Evolutionary conservation across 768 basidiomycete species (phyloP).

Genomic region (Inosperma sp.): DNA sequence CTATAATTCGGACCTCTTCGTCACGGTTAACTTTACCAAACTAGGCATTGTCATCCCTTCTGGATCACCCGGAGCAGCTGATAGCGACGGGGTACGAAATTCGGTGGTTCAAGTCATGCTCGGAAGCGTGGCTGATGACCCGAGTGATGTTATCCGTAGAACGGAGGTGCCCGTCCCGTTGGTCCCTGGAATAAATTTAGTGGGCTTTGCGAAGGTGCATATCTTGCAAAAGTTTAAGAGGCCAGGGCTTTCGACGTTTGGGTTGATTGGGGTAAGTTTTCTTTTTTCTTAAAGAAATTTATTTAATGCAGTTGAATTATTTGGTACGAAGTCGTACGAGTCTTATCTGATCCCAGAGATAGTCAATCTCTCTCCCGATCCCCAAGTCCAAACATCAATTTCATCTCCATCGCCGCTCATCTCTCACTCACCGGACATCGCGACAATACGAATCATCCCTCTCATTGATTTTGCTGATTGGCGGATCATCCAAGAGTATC

Average conservation of each 20-base stretch:
- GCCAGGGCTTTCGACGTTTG: neutral
- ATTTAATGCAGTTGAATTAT: neutral
- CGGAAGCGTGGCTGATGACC: neutral
- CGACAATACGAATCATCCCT: slow-evolving; percentile 13
- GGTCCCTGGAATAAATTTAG: neutral
- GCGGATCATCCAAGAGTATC: slow-evolving; percentile 3
- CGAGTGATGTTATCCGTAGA: neutral
- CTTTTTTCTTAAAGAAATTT: neutral
- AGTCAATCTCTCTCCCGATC: slow-evolving; percentile 11
- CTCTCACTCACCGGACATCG: neutral
- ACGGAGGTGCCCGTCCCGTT: neutral
- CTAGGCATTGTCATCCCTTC: too few relatives aligned
- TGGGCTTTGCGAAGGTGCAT: neutral
- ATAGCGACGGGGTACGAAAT: neutral
- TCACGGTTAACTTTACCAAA: neutral
- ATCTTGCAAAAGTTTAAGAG: neutral
- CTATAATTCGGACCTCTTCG: neutral
- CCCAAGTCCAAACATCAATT: neutral
- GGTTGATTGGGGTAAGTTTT: neutral
- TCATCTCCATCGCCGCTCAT: too few relatives aligned
- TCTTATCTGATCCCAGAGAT: slow-evolving; percentile 14
- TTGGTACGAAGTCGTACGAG: neutral
- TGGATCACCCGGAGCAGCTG: neutral
- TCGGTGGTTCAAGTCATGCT: neutral
- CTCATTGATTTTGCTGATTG: slow-evolving; percentile 12